A percentile compares a stretch with the other conserved stretches of the same genome.
These are phyloP conservation scores for Phytopythium sindhum DNA, from an alignment of 352 stramenopile genomes.

Conservation along the genomic window DNA sequence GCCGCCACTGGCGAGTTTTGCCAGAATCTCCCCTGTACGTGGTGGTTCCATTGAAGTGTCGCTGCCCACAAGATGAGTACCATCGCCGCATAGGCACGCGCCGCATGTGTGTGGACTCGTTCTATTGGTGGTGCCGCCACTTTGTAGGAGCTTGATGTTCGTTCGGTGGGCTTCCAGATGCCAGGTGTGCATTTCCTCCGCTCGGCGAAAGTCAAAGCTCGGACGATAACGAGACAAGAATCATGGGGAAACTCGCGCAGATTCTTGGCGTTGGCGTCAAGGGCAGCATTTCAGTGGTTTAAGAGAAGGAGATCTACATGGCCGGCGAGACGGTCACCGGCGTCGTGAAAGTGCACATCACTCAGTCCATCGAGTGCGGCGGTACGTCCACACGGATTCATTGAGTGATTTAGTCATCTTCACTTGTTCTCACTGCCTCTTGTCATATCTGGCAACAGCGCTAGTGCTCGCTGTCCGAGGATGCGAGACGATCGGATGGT, in stretches of 20 bases:
- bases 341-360: not conserved
- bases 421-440: no score
- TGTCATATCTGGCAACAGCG: no score
- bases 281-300: not conserved
- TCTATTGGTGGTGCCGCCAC: not conserved
- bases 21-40: no score
- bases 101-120: not conserved
- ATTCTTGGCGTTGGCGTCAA: not conserved
- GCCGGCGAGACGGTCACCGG: not conserved
- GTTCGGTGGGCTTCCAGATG: no score
- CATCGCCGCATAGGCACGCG: not conserved
- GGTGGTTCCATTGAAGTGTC: not conserved
- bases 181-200: not conserved
- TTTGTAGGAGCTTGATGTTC: not conserved
- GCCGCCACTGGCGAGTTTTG: not conserved
- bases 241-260: not conserved
- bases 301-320: not conserved
- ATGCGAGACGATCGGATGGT: no score
- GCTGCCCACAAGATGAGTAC: not conserved
- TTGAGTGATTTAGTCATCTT: no score
- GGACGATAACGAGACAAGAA: not conserved
- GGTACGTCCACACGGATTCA: not conserved
- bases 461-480: no score
- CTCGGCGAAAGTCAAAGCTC: not conserved
- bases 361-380: not conserved